Evolutionary conservation across 192 early-diverging fungal species (phyloP).

Genomic region (Gonapodya prolifera): DNA sequence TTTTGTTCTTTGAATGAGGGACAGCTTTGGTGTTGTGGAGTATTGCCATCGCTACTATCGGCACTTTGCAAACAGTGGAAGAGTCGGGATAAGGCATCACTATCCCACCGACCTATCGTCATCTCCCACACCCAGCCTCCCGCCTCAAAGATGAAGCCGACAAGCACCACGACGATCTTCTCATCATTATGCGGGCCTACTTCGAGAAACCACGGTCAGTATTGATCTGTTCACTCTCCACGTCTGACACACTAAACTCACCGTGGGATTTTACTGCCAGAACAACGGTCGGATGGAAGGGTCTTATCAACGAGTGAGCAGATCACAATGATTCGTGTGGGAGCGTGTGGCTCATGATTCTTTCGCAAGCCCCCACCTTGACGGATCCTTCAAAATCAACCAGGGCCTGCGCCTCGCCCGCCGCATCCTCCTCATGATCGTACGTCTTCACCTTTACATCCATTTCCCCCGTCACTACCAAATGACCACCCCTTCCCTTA

Average conservation of each 20-base stretch:
- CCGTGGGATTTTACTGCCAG: no score
- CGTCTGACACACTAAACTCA: no score
- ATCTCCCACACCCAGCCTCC: no score
- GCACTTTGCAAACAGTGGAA: no score
- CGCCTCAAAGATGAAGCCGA: conserved; percentile 44
- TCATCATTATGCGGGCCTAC: conserved; percentile 92
- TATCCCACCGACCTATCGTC: no score
- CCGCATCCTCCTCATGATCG: conserved; percentile 58
- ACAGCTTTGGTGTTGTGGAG: conserved; percentile 10
- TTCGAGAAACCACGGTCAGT: conserved; percentile 84
- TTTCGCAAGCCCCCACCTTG: conserved; percentile 29
- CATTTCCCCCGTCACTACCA: neutral
- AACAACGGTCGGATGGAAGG: conserved; percentile 87
- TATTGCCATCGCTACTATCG: neutral
- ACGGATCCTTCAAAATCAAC: conserved; percentile 81
- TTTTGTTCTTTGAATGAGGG: conserved; percentile 19
- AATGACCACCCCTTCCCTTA: neutral
- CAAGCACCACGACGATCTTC: conserved; percentile 55
- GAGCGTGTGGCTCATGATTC: conserved; percentile 17
- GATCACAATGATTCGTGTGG: conserved; percentile 46
- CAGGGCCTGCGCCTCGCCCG: conserved; percentile 84
- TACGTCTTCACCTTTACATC: no score
- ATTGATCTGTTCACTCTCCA: no score
- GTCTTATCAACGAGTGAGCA: conserved; percentile 56
- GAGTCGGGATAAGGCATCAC: no score